These are phyloP conservation scores for Yamadazyma trypodendri DNA, from an alignment of 1,139 yeast species.

Conservation along the genomic window DNA sequence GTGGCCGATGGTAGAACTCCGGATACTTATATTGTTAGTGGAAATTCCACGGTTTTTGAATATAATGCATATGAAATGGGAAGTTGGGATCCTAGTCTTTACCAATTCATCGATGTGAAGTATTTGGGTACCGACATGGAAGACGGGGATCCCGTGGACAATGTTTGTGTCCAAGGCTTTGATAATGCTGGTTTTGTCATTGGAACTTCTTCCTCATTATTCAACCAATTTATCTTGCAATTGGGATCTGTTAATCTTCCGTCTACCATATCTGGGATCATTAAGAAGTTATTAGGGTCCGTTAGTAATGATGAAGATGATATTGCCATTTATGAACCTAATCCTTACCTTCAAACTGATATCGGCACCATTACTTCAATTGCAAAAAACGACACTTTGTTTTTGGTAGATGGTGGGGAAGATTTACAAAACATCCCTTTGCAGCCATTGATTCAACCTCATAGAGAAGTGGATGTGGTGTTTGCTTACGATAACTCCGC, in stretches of 20 bases:
- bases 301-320: constrained; percentile 44
- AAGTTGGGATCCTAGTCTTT: constrained; percentile 80
- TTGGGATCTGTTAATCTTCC: constrained; percentile 58
- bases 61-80: constrained; percentile 83
- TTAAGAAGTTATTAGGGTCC: constrained; percentile 44
- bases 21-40: constrained; percentile 51
- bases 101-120: constrained; percentile 64
- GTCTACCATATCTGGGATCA: constrained; percentile 43
- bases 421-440: constrained; percentile 44
- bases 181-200: constrained; percentile 83
- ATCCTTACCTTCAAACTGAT: constrained; percentile 52
- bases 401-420: constrained; percentile 46
- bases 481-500: constrained; percentile 51
- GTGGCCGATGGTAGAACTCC: constrained; percentile 81
- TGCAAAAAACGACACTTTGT: constrained; percentile 35
- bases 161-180: constrained; percentile 61
- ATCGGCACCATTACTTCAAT: constrained; percentile 32
- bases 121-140: constrained; percentile 70
- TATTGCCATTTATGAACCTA: constrained; percentile 49
- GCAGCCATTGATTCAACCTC: constrained; percentile 38
- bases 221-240: constrained; percentile 71
- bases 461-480: constrained; percentile 40
- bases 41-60: constrained; percentile 76
- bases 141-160: constrained; percentile 51
- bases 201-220: constrained; percentile 82